phyloP scores from a whole-genome alignment of 73 alveolate genomes.

The Tetrahymena elliotti region DNA sequence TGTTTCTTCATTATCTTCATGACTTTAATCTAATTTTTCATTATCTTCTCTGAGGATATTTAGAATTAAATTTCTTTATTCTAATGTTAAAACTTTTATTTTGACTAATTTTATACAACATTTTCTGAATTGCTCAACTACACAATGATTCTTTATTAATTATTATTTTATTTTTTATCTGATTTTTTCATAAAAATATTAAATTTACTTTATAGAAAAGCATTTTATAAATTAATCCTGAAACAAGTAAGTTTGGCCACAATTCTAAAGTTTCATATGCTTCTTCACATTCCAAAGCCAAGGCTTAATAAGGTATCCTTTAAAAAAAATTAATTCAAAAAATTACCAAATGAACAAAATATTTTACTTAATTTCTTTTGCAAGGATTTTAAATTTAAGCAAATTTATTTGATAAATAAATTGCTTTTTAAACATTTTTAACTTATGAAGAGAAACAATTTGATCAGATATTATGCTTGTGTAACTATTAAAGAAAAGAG shows the following conservation, averaged over 20 bases:
- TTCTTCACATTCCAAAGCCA: not conserved
- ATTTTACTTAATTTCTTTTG: not conserved
- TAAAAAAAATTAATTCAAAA: not conserved
- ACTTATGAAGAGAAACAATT: not conserved
- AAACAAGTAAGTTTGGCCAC: not conserved
- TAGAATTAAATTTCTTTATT: not conserved
- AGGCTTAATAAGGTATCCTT: not conserved
- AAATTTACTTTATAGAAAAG: not conserved
- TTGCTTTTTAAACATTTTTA: not conserved
- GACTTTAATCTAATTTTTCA: not conserved
- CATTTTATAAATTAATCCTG: not conserved
- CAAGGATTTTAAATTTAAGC: not conserved
- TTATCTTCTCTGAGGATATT: not conserved
- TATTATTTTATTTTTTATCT: not conserved
- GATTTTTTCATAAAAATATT: not conserved
- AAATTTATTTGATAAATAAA: not conserved
- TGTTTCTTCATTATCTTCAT: not conserved
- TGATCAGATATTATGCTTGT: not conserved
- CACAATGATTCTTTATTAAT: not conserved
- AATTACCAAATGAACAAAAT: not conserved
- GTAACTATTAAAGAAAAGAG: not conserved
- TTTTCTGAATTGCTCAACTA: not conserved
- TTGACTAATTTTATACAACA: not conserved
- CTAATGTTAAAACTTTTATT: not conserved
- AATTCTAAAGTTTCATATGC: not conserved